Conservation (phyloP, 306 rosid species). For the Adenanthera pavonina region DNA sequence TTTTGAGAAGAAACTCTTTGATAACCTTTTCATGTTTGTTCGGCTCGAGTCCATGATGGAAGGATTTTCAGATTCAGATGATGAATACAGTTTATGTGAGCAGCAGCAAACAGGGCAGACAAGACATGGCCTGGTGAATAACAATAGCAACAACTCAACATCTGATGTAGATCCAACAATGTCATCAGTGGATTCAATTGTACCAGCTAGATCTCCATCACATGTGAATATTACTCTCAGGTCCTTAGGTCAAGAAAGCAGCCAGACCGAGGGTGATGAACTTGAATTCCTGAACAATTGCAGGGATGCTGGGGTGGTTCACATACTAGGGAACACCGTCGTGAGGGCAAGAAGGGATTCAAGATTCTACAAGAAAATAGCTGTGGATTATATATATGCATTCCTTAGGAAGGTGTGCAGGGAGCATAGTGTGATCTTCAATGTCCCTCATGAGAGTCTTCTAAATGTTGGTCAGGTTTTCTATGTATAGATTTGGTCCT, state of each 20-base stretch:
- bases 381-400: conserved; percentile 83
- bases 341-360: conserved; percentile 81
- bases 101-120: conserved; percentile 59
- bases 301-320: conserved; percentile 95
- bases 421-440: conserved; percentile 91
- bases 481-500: conserved; percentile 59
- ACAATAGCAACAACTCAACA: conserved; percentile 47
- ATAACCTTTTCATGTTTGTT: conserved; percentile 66
- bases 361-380: conserved; percentile 71
- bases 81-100: conserved; percentile 66
- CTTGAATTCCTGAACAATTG: conserved; percentile 75
- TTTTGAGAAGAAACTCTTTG: conserved; percentile 89
- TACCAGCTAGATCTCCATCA: conserved; percentile 55
- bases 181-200: conserved; percentile 72
- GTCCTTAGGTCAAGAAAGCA: conserved; percentile 56
- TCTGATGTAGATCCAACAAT: conserved; percentile 51
- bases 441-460: conserved; percentile 95
- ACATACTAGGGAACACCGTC: conserved; percentile 88
- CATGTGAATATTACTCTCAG: conserved; percentile 45
- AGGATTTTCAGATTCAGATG: conserved; percentile 82
- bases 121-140: conserved; percentile 45
- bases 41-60: conserved; percentile 91
- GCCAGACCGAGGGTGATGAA: conserved; percentile 71
- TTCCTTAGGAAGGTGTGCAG: conserved; percentile 95
- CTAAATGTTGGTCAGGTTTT: conserved; percentile 92